These are phyloP conservation scores for Debaryomyces robertsiae DNA, from an alignment of 1,139 yeast species.

Conservation along the genomic window DNA sequence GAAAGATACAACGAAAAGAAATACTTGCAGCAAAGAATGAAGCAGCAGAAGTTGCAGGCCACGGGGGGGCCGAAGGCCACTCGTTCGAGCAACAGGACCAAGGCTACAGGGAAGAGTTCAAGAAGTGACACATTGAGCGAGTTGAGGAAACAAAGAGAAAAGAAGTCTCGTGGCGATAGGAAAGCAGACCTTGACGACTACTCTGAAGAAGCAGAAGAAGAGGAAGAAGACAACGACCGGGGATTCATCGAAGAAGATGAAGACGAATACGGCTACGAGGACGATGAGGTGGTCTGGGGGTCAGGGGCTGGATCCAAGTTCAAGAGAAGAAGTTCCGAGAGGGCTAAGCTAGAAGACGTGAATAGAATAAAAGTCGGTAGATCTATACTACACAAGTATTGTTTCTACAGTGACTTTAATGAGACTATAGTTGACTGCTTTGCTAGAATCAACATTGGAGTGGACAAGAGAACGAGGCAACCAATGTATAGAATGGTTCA, in stretches of 20 bases:
- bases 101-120: constrained; percentile 29
- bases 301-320: constrained; percentile 32
- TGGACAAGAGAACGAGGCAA: constrained; percentile 59
- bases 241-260: constrained; percentile 40
- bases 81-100: constrained; percentile 30
- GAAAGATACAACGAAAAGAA: constrained; percentile 82
- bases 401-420: constrained; percentile 81
- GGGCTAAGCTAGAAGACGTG: constrained; percentile 57
- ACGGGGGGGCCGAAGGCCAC: constrained; percentile 25
- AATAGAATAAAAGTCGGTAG: constrained; percentile 78
- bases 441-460: constrained; percentile 81
- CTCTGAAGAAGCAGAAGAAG: constrained; percentile 39
- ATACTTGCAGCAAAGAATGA: constrained; percentile 79
- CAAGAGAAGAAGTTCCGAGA: constrained; percentile 32
- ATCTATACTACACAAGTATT: constrained; percentile 67
- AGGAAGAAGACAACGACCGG: constrained; percentile 45
- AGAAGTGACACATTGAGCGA: constrained; percentile 69
- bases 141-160: constrained; percentile 82
- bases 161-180: constrained; percentile 46
- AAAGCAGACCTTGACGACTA: constrained; percentile 36
- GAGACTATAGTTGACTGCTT: constrained; percentile 70
- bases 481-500: constrained; percentile 85
- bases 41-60: constrained; percentile 45
- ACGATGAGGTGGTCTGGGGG: constrained; percentile 55
- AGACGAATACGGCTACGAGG: constrained; percentile 42